Base-by-base conservation (phyloP, 306 rosid genomes). In the Vigna unguiculata region DNA sequence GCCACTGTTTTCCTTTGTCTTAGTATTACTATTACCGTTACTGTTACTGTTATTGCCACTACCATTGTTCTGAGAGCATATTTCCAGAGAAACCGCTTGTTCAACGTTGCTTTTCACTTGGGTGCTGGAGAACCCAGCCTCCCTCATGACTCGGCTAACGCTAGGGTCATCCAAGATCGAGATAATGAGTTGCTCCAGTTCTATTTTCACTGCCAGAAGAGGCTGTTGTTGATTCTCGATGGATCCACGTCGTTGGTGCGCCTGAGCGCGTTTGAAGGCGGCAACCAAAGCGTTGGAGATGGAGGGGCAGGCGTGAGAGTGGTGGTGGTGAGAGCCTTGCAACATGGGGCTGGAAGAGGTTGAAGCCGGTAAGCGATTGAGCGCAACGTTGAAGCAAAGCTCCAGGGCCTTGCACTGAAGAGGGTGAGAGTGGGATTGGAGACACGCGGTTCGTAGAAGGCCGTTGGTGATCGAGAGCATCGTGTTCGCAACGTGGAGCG, bases 211-310 rank as follows among this genome's bases (percentile, higher is more conserved):
- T 2, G 97, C 89, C 9, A 96, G 45, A 22, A 96, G 87, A 0
- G 99, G 93, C 24, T 92, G 99, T 67, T 96, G 99, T 54, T 96
- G 99, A 65, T 87, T 92, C 84, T 96, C 99, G 17, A 92, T 84
- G 5, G 99, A 96, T 49, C 99, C 97, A 0, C 99, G 96, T 19
- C 99, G 83, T 16, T 96, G 99, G 83, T 96, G 96, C 20, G 99
- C 99, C 82, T 96, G 99, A 20, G 99, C 98, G 0, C 99, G 86
- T 71, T 96, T 96, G 80, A 96, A 92, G 7, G 99, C 98, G 0
- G 99, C 99, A 21, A 96, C 91, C n/a, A 96, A 78, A n/a, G 99
- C 99, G 63, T 96, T 96, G 14, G 99, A 91, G 79, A 96, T 91
- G 1, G 93, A 88, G 17, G 98, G 97, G 47, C 80, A 81, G 3